phyloP scores from a whole-genome alignment of 169 alveolate species.

The Cryptosporidium viatorum region DNA sequence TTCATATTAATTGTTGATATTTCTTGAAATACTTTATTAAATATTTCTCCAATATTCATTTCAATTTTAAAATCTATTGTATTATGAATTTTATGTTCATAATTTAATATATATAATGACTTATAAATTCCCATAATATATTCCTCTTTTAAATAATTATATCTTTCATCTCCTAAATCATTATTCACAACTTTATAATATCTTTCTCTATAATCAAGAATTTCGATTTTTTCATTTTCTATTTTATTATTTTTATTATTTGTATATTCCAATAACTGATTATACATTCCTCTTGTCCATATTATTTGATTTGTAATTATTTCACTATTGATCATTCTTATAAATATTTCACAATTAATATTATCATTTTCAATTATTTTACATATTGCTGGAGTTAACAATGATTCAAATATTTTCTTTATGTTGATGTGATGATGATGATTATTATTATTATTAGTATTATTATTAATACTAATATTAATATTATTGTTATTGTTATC shows the following conservation, averaged over 20 bases:
- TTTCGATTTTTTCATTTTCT: neutral
- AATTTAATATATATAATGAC: slow-evolving; percentile 8
- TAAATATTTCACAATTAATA: neutral
- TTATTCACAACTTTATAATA: slow-evolving; percentile 31
- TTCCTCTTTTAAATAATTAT: slow-evolving; percentile 28
- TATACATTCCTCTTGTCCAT: slow-evolving; percentile 67
- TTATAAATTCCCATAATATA: slow-evolving; percentile 46
- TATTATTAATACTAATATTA: no score
- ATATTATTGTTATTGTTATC: no score
- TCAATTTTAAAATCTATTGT: neutral
- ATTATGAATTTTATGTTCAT: neutral
- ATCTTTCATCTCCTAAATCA: neutral
- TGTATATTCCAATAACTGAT: slow-evolving; percentile 41
- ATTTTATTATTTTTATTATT: neutral
- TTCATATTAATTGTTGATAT: neutral
- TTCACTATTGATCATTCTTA: neutral
- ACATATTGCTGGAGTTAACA: slow-evolving; percentile 68
- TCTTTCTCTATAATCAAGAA: slow-evolving; percentile 10
- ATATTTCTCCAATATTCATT: neutral
- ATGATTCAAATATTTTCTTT: slow-evolving; percentile 12
- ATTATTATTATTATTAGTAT: no score
- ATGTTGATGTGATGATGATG: no score
- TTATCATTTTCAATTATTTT: neutral
- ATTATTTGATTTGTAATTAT: slow-evolving; percentile 44
- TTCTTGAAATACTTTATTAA: slow-evolving; percentile 6